Evolutionary conservation across 1,284 basidiomycete genomes (phyloP), one percentile per base, ranked within the genome.

Genomic region (Leccinum subatratum): DNA sequence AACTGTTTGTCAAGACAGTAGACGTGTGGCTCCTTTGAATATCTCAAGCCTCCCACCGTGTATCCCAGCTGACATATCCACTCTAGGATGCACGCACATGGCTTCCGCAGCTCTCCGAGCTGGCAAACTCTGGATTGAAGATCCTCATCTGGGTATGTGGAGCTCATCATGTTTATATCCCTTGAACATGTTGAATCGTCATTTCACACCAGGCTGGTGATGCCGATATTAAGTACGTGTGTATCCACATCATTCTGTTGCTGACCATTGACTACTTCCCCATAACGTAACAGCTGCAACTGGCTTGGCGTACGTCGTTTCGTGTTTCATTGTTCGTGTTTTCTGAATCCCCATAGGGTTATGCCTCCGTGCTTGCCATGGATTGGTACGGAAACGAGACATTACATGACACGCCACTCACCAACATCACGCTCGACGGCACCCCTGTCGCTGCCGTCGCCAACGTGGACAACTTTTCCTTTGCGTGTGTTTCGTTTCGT

Each of bases 381-480:
- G 79, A 86, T 65, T 88, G 87, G 86, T 85, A 82, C 65, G 86
- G 87, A 4, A 84, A 83, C 61, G 70, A 79, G 57, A 78, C 76
- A 22, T 76, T 87, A 32, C 79, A 81, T 32, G 76, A 78, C 6
- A 83, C 83, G 0, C 82, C 83, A 1, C 82, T 88, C 69, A 81
- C 72, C n/a, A 86, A 87, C 66, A 86, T 88, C 76, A 87, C 86
- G 0, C 80, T 87, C 30, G 64, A 80, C 51, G 85, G 81, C 3
- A 77, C 71, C 3, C 68, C 85, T 0, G 81, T 88, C 6, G 87
- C 85, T 0, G 82, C 85, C 0, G 79, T 88, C 22, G 82, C 86
- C 73, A 87, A 88, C 61, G 82, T 89, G n/a, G 84, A 83, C 66
- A 86, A 86, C 68, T 88, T 88, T 70, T 80, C 83, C 0, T 89